phyloP scores from a whole-genome alignment of 2,329 filamentous ascomycete genomes.

The Lasiodiplodia sp. region DNA sequence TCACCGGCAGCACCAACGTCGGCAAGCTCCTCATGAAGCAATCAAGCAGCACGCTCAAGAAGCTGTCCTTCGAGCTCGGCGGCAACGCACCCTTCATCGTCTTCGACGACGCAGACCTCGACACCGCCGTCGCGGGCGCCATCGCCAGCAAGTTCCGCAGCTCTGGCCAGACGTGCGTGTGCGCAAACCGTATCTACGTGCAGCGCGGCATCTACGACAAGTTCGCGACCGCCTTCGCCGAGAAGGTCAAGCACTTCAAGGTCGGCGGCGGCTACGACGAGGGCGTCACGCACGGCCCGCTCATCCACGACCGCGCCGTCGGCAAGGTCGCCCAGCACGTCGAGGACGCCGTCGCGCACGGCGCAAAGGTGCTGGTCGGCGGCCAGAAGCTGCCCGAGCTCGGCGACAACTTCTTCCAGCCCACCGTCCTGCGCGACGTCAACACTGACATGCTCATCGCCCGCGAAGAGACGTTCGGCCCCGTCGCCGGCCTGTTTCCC shows the following conservation, averaged over 20 bases:
- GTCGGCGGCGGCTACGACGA: slow-evolving; percentile 77
- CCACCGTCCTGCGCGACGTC: slow-evolving; percentile 89
- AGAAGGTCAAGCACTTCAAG: slow-evolving; percentile 76
- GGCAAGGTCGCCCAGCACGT: slow-evolving; percentile 82
- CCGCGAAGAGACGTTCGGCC: slow-evolving; percentile 92
- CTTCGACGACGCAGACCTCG: slow-evolving; percentile 92
- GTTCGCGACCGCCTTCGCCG: slow-evolving; percentile 73
- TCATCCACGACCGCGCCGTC: slow-evolving; percentile 85
- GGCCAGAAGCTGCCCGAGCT: slow-evolving; percentile 74
- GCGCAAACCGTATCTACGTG: slow-evolving; percentile 78
- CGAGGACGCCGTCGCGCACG: slow-evolving; percentile 78
- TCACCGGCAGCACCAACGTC: slow-evolving; percentile 78
- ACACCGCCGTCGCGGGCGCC: slow-evolving; percentile 81
- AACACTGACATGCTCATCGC: slow-evolving; percentile 84
- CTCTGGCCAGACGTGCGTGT: slow-evolving; percentile 93
- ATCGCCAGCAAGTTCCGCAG: slow-evolving; percentile 91
- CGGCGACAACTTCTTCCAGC: slow-evolving; percentile 86
- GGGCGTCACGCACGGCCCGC: slow-evolving; percentile 77
- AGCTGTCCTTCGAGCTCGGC: slow-evolving; percentile 87
- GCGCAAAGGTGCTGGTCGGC: slow-evolving; percentile 76
- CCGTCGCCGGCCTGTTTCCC: slow-evolving; percentile 86
- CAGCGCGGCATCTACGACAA: slow-evolving; percentile 79
- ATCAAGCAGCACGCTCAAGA: slow-evolving; percentile 82
- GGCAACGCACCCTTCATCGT: slow-evolving; percentile 97
- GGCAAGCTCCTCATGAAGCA: slow-evolving; percentile 88